Evolutionary conservation across 345 rosid genomes (phyloP), one percentile per base, ranked within the genome.

Genomic region (Xanthoceras sorbifolium): DNA sequence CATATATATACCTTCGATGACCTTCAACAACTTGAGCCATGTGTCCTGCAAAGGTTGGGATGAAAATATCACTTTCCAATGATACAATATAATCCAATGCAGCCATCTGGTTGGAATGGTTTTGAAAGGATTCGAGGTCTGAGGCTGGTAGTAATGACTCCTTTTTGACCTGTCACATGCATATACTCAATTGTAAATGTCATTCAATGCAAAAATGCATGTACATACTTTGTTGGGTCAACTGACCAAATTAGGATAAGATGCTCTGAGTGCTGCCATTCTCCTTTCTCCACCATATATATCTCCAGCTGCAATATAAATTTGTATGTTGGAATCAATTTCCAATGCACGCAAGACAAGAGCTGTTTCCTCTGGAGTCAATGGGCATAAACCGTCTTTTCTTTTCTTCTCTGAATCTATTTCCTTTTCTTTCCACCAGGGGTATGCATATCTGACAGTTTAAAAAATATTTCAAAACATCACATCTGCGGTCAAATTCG

Each of bases 21-120:
- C 91, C 88, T 81, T 83, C 87, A 32, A 86, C 85, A 18, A 83
- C 85, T 69, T 78, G 86, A 17, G 86, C 89, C 89, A 88, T 85
- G 84, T 86, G 85, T 25, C 91, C 90, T 3, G 78, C 83, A 48
- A 83, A 77, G 25, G 90, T 77, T 14, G 89, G 88, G n/a, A 81
- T 67, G 73, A 85, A 86, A 6, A 85, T 81, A 57, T 86, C 85
- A 73, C 88, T 86, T 75, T 80, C 84, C 18, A 85, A 64, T 20
- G 92, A 82, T 36, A 86, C 88, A 61, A 74, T 50, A 70, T 85
- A 86, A 77, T 86, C 90, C 64, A 89, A 69, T 2, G 90, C 92
- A 18, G 90, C 92, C 86, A 86, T 80, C 71, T 74, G 87, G 34
- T 81, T 79, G 23, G 86, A 78, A 73, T 86, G 81, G 73, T 78